These are phyloP conservation scores for Globisporangium acanthophoron DNA, from an alignment of 352 stramenopile species.

Conservation along the genomic window DNA sequence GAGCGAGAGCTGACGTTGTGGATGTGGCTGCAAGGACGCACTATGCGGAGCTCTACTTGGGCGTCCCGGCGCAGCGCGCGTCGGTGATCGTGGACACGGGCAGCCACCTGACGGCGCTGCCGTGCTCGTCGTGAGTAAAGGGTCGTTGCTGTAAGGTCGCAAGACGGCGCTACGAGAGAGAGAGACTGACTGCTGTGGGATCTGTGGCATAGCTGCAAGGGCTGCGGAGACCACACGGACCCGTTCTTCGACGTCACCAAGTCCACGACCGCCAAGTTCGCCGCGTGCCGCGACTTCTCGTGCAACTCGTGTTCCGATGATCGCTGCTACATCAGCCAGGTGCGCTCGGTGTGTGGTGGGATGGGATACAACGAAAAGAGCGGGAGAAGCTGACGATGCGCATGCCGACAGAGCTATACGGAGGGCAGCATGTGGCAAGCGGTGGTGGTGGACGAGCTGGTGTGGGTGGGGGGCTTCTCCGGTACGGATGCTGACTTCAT, in stretches of 20 bases:
- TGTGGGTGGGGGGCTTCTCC: conserved; percentile 63
- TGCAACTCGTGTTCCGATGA: conserved; percentile 41
- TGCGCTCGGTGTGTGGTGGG: neutral
- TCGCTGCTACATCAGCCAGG: conserved; percentile 53
- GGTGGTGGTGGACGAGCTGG: conserved; percentile 72
- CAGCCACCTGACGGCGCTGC: conserved; percentile 74
- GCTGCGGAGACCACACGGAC: conserved; percentile 76
- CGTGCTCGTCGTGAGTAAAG: conserved; percentile 54
- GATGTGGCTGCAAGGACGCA: conserved; percentile 42
- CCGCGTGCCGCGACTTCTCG: conserved; percentile 55
- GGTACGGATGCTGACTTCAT: conserved; percentile 26
- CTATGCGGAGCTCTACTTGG: conserved; percentile 81
- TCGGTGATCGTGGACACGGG: conserved; percentile 84
- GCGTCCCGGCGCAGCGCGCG: conserved; percentile 69
- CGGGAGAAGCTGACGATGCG: too few species aligned
- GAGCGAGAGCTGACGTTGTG: neutral
- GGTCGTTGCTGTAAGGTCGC: neutral
- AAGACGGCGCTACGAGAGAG: too few species aligned
- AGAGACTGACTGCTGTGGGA: neutral
- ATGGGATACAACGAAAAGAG: too few species aligned
- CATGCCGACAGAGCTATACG: conserved; percentile 38
- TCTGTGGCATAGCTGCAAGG: conserved; percentile 28
- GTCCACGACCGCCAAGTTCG: conserved; percentile 66
- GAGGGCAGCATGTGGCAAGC: conserved; percentile 84
- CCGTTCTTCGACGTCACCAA: conserved; percentile 46